A percentile compares a stretch with the other conserved stretches of the same genome.
phyloP scores from a whole-genome alignment of 1,139 yeast species.

The Blastobotrys arbuscula region DNA sequence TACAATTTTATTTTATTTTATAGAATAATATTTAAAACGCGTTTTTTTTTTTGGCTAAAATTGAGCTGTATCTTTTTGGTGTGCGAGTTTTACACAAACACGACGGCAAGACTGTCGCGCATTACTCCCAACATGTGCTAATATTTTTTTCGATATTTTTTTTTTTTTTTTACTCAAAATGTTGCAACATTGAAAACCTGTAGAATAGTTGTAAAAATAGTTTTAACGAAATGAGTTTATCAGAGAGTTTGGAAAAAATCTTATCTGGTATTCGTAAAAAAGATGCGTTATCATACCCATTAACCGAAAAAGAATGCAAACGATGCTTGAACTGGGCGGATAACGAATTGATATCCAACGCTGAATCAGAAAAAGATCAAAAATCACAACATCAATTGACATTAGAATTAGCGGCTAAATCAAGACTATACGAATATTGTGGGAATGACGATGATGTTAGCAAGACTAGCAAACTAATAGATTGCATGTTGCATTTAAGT shows the following conservation, averaged over 20 bases:
- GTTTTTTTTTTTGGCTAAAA: no score
- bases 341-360: not conserved
- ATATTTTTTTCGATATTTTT: no score
- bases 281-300: not conserved
- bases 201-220: not conserved
- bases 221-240: not conserved
- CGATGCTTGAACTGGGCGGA: not conserved
- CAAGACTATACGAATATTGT: slow-evolving; percentile 8
- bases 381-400: not conserved
- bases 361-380: not conserved
- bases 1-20: no score
- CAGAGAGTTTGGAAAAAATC: not conserved
- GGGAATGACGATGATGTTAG: not conserved
- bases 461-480: slow-evolving; percentile 1
- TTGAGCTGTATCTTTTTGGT: no score
- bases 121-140: no score
- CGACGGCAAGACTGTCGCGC: no score
- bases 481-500: slow-evolving; percentile 4
- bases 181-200: not conserved
- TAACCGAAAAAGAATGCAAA: not conserved
- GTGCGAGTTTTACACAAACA: no score
- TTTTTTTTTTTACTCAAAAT: not conserved
- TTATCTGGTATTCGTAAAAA: not conserved
- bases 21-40: no score
- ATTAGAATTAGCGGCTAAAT: slow-evolving; percentile 11